A percentile compares a stretch with the other conserved stretches of the same genome.
phyloP scores from a whole-genome alignment of 257 asterid species.

The Nyctanthes arbortristis region DNA sequence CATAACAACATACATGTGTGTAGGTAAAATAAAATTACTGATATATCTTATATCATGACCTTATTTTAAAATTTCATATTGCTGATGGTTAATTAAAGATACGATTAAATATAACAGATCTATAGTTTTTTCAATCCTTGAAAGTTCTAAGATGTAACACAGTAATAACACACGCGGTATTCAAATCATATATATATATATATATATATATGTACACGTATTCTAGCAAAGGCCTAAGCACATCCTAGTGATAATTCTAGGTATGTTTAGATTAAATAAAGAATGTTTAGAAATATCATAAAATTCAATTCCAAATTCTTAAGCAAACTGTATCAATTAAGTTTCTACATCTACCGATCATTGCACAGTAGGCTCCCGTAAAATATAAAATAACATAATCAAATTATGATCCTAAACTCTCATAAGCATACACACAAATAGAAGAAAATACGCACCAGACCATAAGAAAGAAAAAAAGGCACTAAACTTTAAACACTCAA shows the following conservation, averaged over 20 bases:
- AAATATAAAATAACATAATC: background rate
- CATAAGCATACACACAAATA: background rate
- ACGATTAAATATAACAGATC: background rate
- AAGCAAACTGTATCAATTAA: background rate
- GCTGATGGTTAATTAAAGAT: background rate
- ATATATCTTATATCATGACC: no score
- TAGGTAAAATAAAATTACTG: no score
- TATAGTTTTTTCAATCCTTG: background rate
- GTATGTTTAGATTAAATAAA: background rate
- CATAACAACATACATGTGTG: no score
- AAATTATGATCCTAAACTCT: background rate
- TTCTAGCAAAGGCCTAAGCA: background rate
- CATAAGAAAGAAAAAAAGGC: background rate
- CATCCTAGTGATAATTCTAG: background rate
- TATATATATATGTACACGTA: no score
- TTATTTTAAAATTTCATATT: no score
- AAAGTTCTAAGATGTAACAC: background rate
- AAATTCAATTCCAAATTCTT: background rate
- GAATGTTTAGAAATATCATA: background rate
- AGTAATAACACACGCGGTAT: background rate
- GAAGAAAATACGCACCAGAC: conserved; percentile 10
- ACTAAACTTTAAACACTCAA: background rate
- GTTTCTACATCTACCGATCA: background rate
- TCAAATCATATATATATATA: background rate
- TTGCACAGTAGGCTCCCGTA: background rate